Evolutionary conservation across 169 alveolate species (phyloP).

Genomic region (Cryptosporidium bovis): DNA sequence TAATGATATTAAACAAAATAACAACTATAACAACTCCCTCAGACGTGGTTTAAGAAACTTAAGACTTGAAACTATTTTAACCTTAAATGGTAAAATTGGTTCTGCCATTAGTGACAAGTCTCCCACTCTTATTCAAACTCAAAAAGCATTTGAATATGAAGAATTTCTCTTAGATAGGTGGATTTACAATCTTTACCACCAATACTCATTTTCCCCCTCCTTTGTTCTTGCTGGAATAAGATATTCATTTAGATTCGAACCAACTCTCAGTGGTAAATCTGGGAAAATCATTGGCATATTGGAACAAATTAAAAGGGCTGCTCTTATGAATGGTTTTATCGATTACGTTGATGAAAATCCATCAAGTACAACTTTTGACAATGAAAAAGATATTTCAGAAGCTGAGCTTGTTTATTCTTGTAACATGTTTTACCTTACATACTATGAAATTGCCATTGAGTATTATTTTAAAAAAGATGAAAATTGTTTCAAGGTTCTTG

Average conservation of each 20-base stretch:
- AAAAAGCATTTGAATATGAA: slow-evolving; percentile 37
- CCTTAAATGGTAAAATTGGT: slow-evolving; percentile 22
- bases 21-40: background rate
- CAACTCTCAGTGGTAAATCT: slow-evolving; percentile 39
- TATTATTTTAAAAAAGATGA: background rate
- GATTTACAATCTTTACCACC: slow-evolving; percentile 48
- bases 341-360: background rate
- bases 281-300: background rate
- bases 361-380: background rate
- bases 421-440: slow-evolving; percentile 17
- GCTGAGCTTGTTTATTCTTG: slow-evolving; percentile 1
- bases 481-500: background rate
- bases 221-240: slow-evolving; percentile 45
- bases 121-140: slow-evolving; percentile 6
- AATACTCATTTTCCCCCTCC: slow-evolving; percentile 12
- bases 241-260: slow-evolving; percentile 49
- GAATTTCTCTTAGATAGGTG: slow-evolving; percentile 59
- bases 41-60: slow-evolving; percentile 5
- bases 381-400: slow-evolving; percentile 36
- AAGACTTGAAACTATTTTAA: slow-evolving; percentile 27
- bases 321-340: slow-evolving; percentile 1
- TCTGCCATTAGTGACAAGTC: slow-evolving; percentile 13
- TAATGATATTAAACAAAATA: background rate
- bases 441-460: slow-evolving; percentile 33
- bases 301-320: background rate